Base-by-base conservation (phyloP, 2,329 filamentous ascomycete genomes). In the Colletotrichum sp. region DNA sequence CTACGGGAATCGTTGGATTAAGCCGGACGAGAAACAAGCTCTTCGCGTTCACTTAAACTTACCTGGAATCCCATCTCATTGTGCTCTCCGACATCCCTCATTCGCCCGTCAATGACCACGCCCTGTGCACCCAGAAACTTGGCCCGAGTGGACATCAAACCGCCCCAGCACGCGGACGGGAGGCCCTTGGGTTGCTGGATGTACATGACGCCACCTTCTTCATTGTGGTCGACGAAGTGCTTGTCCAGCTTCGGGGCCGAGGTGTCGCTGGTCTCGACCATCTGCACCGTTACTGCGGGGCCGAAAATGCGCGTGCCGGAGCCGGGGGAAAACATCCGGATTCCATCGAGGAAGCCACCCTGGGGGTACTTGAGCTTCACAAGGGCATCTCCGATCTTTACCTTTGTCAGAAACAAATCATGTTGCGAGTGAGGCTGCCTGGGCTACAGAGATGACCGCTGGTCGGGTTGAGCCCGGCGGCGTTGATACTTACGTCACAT, bases 171-270 rank as follows among this genome's bases (percentile, higher is more conserved):
- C 5, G 81, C 80, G 2, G 80, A 80, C 15, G 73, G 64, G 3
- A 81, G 56, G 3, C 76, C 77, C 38, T 79, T 80, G 9, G 81
- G 81, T 48, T 83, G 80, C 48, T 81, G 78, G 6, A 83, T 77
- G 56, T 80, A 83, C 80, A 83, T 81, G 71, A 83, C 68, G 13
- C 78, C 73, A 12, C 76, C 78, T 15, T 76, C 75, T 16, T 70
- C 67, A n/a, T 81, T 81, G 71, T 78, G 78, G 73, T 83, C 81
- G 6, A 79, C 81, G 62, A 82, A 82, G 30, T 83, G 81, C 70
- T 70, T 78, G 5, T 79, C 73, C n/a, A 79, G 78, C 55, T 76
- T 79, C 4, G 81, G 81, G 4, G 80, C 75, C 4, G 78, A 67
- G 5, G 38, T 76, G 38, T 83, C 78, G 66, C 78, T 79, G n/a